Conservation (phyloP, 2,329 filamentous ascomycete genomes). For the Colletotrichum sp. region DNA sequence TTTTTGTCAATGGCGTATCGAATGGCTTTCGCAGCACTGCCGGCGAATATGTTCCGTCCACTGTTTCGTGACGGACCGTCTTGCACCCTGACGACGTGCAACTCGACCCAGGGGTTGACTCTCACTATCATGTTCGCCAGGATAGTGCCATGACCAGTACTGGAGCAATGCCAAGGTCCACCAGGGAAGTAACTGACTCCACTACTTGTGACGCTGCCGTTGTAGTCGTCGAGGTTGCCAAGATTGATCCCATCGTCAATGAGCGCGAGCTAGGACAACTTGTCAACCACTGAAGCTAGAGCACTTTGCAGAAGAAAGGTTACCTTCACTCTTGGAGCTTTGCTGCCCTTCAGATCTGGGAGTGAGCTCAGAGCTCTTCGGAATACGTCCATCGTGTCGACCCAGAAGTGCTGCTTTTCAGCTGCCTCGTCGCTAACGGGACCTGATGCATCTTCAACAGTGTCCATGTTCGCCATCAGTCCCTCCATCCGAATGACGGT, state of each 20-base stretch:
- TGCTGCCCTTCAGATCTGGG: background rate
- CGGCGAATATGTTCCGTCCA: background rate
- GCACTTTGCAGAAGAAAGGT: background rate
- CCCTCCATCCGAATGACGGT: background rate
- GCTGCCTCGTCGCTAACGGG: background rate
- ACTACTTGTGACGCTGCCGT: background rate
- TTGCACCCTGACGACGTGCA: background rate
- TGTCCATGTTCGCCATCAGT: background rate
- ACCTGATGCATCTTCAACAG: background rate
- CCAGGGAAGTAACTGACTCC: background rate
- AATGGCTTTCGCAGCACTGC: background rate
- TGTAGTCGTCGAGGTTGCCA: background rate
- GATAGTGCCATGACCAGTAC: background rate
- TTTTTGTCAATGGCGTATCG: background rate
- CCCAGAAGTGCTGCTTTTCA: background rate
- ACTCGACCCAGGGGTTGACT: background rate
- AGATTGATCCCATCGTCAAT: background rate
- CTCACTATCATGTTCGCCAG: background rate
- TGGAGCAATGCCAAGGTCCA: background rate
- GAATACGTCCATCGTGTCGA: background rate
- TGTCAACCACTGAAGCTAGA: background rate
- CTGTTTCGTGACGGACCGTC: background rate
- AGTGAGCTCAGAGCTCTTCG: background rate
- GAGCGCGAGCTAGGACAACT: rapidly evolving
- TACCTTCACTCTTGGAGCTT: background rate